Evolutionary conservation across 345 rosid species (phyloP).

Genomic region (Clausena lansium): DNA sequence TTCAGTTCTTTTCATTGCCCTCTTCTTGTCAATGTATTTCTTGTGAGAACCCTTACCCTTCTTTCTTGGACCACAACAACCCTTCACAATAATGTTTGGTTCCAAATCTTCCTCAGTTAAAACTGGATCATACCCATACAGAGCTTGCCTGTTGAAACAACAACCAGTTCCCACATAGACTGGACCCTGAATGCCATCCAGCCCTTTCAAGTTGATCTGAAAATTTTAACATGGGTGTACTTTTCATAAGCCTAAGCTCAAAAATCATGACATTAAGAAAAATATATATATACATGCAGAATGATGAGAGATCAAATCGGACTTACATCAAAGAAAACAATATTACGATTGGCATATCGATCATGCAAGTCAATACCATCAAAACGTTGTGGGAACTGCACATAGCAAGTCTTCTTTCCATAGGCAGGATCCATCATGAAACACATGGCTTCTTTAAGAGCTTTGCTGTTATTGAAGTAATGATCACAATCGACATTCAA

Average conservation of each 20-base stretch:
- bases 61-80: slow-evolving; percentile 97
- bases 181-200: slow-evolving; percentile 97
- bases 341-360: slow-evolving; percentile 99
- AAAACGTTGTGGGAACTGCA: slow-evolving; percentile 98
- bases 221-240: slow-evolving; percentile 11
- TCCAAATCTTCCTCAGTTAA: slow-evolving; percentile 92
- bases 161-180: slow-evolving; percentile 99
- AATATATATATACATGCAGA: neutral
- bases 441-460: slow-evolving; percentile 99
- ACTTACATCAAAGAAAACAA: slow-evolving; percentile 96
- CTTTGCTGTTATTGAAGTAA: slow-evolving; percentile 99
- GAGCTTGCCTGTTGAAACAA: slow-evolving; percentile 98
- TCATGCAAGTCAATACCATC: slow-evolving; percentile 99
- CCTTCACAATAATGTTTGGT: slow-evolving; percentile 90
- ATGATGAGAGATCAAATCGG: slow-evolving; percentile 13
- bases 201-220: slow-evolving; percentile 98
- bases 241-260: neutral
- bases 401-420: slow-evolving; percentile 96
- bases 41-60: slow-evolving; percentile 71
- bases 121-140: slow-evolving; percentile 98
- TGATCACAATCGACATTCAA: slow-evolving; percentile 99
- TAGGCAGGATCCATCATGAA: slow-evolving; percentile 94
- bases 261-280: neutral
- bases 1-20: slow-evolving; percentile 84
- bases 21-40: slow-evolving; percentile 74